These are phyloP conservation scores for Inga oerstediana DNA, from an alignment of 306 rosid genomes.

Conservation along the genomic window DNA sequence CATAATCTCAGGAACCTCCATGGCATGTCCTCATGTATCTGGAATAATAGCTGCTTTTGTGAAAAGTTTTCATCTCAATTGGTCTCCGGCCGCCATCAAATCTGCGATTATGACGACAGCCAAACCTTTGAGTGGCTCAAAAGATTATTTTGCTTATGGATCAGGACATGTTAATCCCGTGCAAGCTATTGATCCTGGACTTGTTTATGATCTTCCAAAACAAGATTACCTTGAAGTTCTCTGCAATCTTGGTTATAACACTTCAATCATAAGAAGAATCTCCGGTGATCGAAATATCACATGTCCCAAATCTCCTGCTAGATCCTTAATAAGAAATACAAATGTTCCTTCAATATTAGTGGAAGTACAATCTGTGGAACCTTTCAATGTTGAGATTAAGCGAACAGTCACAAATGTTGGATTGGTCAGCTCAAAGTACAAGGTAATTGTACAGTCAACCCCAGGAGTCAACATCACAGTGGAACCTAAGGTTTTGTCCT, in stretches of 20 bases:
- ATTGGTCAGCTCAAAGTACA: constrained; percentile 31
- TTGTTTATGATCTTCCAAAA: not conserved
- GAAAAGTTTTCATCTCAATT: too few species aligned
- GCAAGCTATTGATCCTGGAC: constrained; percentile 30
- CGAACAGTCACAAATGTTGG: constrained; percentile 50
- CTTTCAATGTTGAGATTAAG: constrained; percentile 18
- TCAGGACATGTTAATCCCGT: constrained; percentile 40
- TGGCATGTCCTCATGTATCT: constrained; percentile 48
- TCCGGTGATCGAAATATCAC: not conserved
- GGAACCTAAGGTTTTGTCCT: constrained; percentile 40
- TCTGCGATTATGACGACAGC: constrained; percentile 37
- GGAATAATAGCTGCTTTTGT: constrained; percentile 20
- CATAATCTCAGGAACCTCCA: constrained; percentile 31
- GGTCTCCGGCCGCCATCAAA: too few species aligned
- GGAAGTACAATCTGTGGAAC: not conserved
- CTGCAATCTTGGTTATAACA: constrained; percentile 20
- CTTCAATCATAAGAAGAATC: not conserved
- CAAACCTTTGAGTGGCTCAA: constrained; percentile 1
- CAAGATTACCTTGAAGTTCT: constrained; percentile 40
- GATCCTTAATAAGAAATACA: constrained; percentile 27
- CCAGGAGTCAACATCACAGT: constrained; percentile 26
- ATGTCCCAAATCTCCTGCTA: not conserved
- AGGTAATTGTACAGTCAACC: not conserved
- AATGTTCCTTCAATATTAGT: constrained; percentile 41
- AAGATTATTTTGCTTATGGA: constrained; percentile 37